Evolutionary conservation across 164 flowering plant genomes (phyloP), one percentile per base, ranked within the genome.

Genomic region (Echeveria elegans): DNA sequence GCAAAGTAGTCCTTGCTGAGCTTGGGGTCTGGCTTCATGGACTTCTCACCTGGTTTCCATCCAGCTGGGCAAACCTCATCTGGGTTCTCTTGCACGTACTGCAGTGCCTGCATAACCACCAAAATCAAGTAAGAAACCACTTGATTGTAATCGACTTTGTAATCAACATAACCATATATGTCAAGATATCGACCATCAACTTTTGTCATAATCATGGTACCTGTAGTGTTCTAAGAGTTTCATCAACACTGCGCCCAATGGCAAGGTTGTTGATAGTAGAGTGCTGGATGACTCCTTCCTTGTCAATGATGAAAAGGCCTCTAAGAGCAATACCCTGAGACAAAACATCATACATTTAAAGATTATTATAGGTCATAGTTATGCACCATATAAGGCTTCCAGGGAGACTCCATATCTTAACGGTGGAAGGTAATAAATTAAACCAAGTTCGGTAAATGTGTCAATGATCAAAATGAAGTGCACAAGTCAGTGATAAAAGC

Each of bases 31-130:
- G 97, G 92, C 81, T 92, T 92, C 99, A 95, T 92, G 66, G 97
- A 85, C 73, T 83, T 89, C 73, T 95, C 97, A 1, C 99, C 97
- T 19, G 99, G 99, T 85, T 92, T 95, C 99, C 99, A 95, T 31
- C 97, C 99, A 40, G 99, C 97, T 18, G 97, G 97, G 87, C 99
- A 95, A n/a, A 95, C 97, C 78, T 95, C 96, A 75, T 91, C 97
- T 0, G 99, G 97, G 73, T 95, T 92, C 65, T 95, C 97, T 74
- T 95, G 97, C 72, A 95, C 97, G 69, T 78, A 95, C 74, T 89
- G 96, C 88, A 95, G 78, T 52, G 99, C 99, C 99, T 94, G 92
- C 71, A 56, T 23, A 24, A 31, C 37, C 63, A 31, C 19, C 4
- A 31, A 61, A 31, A 26, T 29, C 21, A 61, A 61, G 14, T 26